phyloP scores from a whole-genome alignment of 2,329 filamentous ascomycete genomes.

The Ophidiomyces ophidiicola region DNA sequence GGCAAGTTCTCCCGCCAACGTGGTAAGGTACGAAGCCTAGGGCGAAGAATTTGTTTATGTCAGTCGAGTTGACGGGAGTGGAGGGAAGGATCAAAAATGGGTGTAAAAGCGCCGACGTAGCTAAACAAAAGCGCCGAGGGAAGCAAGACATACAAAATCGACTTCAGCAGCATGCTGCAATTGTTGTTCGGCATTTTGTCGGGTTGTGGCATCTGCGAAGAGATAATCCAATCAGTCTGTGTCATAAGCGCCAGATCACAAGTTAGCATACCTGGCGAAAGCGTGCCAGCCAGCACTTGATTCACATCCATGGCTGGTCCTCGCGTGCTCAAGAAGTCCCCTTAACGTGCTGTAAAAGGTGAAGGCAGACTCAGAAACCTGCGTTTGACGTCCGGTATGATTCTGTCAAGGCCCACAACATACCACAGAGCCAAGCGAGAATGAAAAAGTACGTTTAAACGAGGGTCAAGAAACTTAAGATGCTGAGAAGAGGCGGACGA shows the following conservation, averaged over 20 bases:
- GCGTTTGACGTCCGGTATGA: constrained; percentile 1
- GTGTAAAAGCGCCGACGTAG: not conserved
- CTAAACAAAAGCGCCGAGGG: constrained; percentile 11
- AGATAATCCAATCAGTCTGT: not conserved
- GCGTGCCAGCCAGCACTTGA: constrained; percentile 91
- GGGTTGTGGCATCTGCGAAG: constrained; percentile 66
- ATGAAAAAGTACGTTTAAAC: not conserved
- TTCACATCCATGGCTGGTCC: constrained; percentile 78
- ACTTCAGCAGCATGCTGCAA: constrained; percentile 82
- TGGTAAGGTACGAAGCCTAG: constrained; percentile 82
- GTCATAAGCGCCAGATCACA: not conserved
- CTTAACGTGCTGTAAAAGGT: constrained; percentile 4
- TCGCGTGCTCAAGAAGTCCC: constrained; percentile 1
- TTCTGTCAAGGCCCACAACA: constrained; percentile 5
- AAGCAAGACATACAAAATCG: constrained; percentile 65
- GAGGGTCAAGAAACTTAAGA: not conserved
- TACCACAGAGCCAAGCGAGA: constrained; percentile 1
- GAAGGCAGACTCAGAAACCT: constrained; percentile 7
- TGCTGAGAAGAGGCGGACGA: not conserved
- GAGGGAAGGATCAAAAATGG: constrained; percentile 12
- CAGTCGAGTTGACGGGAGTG: constrained; percentile 8
- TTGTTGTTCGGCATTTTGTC: constrained; percentile 86
- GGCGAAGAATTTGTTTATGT: constrained; percentile 4
- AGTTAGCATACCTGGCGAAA: constrained; percentile 69
- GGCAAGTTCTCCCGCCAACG: constrained; percentile 84